phyloP scores from a whole-genome alignment of 208 protist species.

The Trypanosoma rangeli region DNA sequence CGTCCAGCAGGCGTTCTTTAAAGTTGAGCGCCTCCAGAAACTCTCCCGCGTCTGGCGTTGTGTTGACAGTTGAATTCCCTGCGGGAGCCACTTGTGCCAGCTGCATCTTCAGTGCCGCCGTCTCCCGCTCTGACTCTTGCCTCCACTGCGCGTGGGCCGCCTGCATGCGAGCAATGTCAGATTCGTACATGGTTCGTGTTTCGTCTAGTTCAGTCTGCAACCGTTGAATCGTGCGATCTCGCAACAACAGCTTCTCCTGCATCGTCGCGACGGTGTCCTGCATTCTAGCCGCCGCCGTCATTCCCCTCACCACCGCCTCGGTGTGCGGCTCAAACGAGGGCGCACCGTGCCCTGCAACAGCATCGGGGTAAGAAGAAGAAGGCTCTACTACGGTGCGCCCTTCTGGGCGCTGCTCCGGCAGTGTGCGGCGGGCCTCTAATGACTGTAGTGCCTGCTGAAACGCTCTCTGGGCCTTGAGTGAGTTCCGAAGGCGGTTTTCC shows the following conservation, averaged over 20 bases:
- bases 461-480: slow-evolving; percentile 7
- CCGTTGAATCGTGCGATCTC: slow-evolving; percentile 15
- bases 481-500: slow-evolving; percentile 2
- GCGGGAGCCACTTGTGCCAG: neutral
- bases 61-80: neutral
- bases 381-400: neutral
- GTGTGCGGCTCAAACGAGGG: neutral
- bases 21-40: slow-evolving; percentile 19
- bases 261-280: neutral
- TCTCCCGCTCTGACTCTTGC: slow-evolving; percentile 3
- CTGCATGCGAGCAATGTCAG: slow-evolving; percentile 8
- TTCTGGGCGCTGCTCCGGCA: neutral
- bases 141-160: slow-evolving; percentile 3
- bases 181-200: slow-evolving; percentile 15
- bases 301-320: neutral
- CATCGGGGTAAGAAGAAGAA: neutral
- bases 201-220: slow-evolving; percentile 12
- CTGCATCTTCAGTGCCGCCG: slow-evolving; percentile 1
- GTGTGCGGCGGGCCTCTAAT: neutral
- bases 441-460: slow-evolving; percentile 15
- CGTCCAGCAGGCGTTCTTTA: slow-evolving; percentile 15
- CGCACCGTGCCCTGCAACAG: neutral
- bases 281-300: neutral
- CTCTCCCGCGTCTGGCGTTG: neutral
- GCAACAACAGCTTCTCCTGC: slow-evolving; percentile 9